These are phyloP conservation scores for Furcasterigmium furcatum DNA, from an alignment of 2,329 filamentous ascomycete genomes.

Conservation along the genomic window DNA sequence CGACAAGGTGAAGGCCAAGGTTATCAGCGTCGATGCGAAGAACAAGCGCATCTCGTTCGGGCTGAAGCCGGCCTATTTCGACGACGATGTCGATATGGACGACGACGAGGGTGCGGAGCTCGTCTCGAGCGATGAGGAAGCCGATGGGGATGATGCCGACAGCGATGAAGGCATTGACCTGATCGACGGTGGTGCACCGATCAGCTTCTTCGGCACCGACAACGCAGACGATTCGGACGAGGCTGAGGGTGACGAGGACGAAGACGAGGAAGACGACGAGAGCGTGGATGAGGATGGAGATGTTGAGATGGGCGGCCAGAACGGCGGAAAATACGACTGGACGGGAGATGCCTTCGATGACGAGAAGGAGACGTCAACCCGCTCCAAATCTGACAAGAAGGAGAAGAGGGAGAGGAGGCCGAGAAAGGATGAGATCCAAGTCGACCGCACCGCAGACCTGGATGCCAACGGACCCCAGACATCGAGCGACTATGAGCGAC, in stretches of 20 bases:
- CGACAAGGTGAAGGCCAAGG: slow-evolving; percentile 87
- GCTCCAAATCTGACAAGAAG: slow-evolving; percentile 43
- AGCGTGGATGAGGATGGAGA: slow-evolving; percentile 35
- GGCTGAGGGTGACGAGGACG: slow-evolving; percentile 35
- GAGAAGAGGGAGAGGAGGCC: slow-evolving; percentile 68
- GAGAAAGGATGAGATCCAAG: slow-evolving; percentile 72
- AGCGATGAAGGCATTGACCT: slow-evolving; percentile 43
- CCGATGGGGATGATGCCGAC: slow-evolving; percentile 44
- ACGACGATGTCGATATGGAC: slow-evolving; percentile 49
- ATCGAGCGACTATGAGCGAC: slow-evolving; percentile 87
- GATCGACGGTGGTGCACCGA: slow-evolving; percentile 36
- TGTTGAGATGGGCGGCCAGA: slow-evolving; percentile 37
- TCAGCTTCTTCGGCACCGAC: slow-evolving; percentile 44
- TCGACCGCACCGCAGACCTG: slow-evolving; percentile 89
- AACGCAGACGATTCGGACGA: slow-evolving; percentile 24
- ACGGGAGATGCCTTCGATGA: slow-evolving; percentile 66
- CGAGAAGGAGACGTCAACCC: not conserved
- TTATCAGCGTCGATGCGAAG: slow-evolving; percentile 72
- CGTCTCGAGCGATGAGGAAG: slow-evolving; percentile 38
- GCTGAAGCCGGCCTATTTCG: slow-evolving; percentile 89
- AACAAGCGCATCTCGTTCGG: slow-evolving; percentile 84
- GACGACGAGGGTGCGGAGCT: slow-evolving; percentile 43
- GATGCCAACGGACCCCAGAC: slow-evolving; percentile 87
- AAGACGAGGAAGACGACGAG: slow-evolving; percentile 34
- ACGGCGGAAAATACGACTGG: slow-evolving; percentile 83